These are phyloP conservation scores for Yamadazyma sp. DNA, from an alignment of 1,139 yeast genomes.

Conservation along the genomic window DNA sequence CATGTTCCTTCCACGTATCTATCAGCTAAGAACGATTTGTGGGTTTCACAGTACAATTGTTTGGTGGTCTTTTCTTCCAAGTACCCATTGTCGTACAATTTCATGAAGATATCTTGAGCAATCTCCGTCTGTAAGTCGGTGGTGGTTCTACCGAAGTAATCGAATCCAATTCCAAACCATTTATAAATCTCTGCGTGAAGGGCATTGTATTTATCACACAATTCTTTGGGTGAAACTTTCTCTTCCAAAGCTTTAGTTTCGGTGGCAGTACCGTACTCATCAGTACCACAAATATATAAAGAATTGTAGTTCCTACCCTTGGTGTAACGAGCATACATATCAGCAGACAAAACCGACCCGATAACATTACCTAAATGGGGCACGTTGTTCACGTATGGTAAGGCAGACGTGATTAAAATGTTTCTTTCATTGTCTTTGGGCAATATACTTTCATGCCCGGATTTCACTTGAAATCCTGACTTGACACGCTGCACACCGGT, in stretches of 20 bases:
- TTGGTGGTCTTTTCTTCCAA: slow-evolving; percentile 85
- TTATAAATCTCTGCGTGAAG: slow-evolving; percentile 89
- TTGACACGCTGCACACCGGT: slow-evolving; percentile 57
- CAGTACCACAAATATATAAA: slow-evolving; percentile 91
- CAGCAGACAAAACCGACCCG: slow-evolving; percentile 94
- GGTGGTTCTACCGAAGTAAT: slow-evolving; percentile 94
- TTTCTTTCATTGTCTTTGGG: slow-evolving; percentile 77
- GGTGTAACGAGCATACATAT: slow-evolving; percentile 87
- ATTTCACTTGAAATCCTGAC: slow-evolving; percentile 39
- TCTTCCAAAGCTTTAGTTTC: slow-evolving; percentile 98
- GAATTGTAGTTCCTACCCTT: slow-evolving; percentile 88
- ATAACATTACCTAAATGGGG: slow-evolving; percentile 97
- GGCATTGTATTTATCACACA: slow-evolving; percentile 86
- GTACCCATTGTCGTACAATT: slow-evolving; percentile 69
- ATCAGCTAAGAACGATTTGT: slow-evolving; percentile 90
- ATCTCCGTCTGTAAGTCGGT: slow-evolving; percentile 90
- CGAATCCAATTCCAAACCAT: slow-evolving; percentile 96
- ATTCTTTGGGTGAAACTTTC: slow-evolving; percentile 78
- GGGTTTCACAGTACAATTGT: slow-evolving; percentile 89
- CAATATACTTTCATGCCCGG: slow-evolving; percentile 30
- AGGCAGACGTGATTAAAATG: slow-evolving; percentile 88
- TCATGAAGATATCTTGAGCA: slow-evolving; percentile 87
- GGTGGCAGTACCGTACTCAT: slow-evolving; percentile 98
- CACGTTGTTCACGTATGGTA: slow-evolving; percentile 96
- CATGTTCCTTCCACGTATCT: slow-evolving; percentile 97